Conservation (phyloP, 768 basidiomycete genomes). For the Trametes punicea region DNA sequence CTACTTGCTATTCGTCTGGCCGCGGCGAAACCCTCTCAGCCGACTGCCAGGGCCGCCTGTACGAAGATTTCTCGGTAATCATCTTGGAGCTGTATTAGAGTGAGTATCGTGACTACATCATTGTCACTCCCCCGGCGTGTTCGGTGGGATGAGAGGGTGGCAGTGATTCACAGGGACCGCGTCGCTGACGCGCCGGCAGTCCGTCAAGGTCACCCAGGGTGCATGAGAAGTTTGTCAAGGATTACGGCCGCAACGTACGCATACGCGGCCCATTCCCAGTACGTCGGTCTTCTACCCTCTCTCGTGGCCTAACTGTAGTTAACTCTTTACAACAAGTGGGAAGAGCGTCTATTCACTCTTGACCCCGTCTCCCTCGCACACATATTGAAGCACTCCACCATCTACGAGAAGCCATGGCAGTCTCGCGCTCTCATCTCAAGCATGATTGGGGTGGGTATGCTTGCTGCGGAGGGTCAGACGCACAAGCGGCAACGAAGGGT, state of each 20-base stretch:
- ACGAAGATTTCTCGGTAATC: constrained; percentile 46
- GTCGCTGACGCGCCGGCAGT: constrained; percentile 30
- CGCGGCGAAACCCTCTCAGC: constrained; percentile 43
- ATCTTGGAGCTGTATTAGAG: constrained; percentile 58
- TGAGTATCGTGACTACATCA: constrained; percentile 31
- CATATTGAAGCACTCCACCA: constrained; percentile 64
- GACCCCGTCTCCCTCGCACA: constrained; percentile 75
- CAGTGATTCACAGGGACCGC: too few relatives aligned
- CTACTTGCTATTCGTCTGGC: constrained; percentile 28
- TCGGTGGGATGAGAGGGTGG: too few relatives aligned
- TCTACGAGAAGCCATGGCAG: constrained; percentile 84
- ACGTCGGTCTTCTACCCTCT: constrained; percentile 30
- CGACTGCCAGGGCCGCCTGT: constrained; percentile 60
- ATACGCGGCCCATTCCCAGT: constrained; percentile 69
- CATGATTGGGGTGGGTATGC: constrained; percentile 81
- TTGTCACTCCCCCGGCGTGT: too few relatives aligned
- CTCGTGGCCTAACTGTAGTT: too few relatives aligned
- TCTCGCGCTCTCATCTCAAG: constrained; percentile 70
- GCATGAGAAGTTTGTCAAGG: constrained; percentile 50
- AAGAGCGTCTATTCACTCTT: constrained; percentile 73
- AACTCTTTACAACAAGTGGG: constrained; percentile 49
- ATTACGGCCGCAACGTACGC: constrained; percentile 68
- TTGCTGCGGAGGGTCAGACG: constrained; percentile 70
- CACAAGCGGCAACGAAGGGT: constrained; percentile 82
- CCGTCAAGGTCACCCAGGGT: constrained; percentile 49